Conservation (phyloP, 2,329 filamentous ascomycete species). For the Cercospora berteroae region DNA sequence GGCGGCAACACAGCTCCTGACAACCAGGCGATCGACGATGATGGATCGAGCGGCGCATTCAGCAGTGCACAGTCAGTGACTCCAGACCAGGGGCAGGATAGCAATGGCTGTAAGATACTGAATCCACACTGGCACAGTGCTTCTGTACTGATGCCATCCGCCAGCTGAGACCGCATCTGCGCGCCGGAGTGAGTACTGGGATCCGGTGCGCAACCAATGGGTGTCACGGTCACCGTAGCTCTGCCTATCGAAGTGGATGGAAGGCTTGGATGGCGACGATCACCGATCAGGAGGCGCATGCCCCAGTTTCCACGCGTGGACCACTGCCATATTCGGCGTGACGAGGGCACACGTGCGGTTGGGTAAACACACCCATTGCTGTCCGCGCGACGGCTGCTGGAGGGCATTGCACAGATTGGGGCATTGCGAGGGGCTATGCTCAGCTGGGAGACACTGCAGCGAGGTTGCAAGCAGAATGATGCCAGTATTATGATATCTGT, state of each 20-base stretch:
- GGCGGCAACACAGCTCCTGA: not conserved
- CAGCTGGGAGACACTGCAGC: not conserved
- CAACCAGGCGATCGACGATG: slow-evolving; percentile 9
- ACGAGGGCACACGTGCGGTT: not conserved
- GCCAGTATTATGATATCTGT: not conserved
- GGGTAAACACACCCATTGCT: not conserved
- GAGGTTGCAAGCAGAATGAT: not conserved
- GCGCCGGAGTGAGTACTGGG: slow-evolving; percentile 7
- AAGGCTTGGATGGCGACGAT: not conserved
- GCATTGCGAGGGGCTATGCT: not conserved
- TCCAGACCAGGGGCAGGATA: slow-evolving; percentile 1
- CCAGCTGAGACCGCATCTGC: not conserved
- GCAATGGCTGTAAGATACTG: slow-evolving; percentile 2
- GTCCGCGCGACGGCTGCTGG: not conserved
- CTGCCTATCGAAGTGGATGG: not conserved
- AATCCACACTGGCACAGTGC: not conserved
- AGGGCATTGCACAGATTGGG: not conserved
- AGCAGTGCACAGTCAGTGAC: not conserved
- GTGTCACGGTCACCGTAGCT: slow-evolving; percentile 1
- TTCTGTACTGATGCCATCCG: not conserved
- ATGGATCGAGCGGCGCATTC: slow-evolving; percentile 11
- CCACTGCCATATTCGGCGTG: not conserved
- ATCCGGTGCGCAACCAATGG: slow-evolving; percentile 15
- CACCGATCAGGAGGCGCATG: not conserved
- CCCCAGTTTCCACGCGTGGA: not conserved